A percentile compares a stretch with the other conserved stretches of the same genome.
Evolutionary conservation across 768 basidiomycete species (phyloP).

Genomic region (Termitomyces sp.): DNA sequence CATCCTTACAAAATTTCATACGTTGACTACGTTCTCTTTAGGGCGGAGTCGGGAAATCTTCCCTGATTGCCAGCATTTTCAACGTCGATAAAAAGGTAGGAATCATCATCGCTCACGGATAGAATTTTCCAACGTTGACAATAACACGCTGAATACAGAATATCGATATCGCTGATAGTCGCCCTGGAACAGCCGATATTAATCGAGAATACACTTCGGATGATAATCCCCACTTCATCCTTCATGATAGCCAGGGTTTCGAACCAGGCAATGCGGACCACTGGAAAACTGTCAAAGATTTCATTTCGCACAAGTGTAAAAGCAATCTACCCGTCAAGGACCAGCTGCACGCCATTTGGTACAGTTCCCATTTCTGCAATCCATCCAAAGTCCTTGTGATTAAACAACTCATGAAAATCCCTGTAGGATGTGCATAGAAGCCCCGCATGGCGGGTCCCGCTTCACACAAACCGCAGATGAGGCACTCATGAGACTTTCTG

Average conservation of each 20-base stretch:
- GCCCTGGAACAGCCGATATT: neutral
- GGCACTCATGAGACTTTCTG: neutral
- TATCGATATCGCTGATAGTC: neutral
- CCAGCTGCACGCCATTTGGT: constrained; percentile 1
- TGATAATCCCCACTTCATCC: neutral
- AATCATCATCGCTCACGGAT: no score
- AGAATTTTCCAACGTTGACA: neutral
- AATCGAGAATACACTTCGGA: neutral
- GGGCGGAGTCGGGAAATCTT: neutral
- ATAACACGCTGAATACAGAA: neutral
- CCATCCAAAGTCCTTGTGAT: neutral
- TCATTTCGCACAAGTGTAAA: neutral
- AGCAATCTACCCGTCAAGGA: neutral
- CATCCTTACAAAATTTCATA: no score
- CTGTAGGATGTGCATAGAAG: neutral
- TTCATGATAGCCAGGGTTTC: constrained; percentile 1
- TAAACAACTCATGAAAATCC: neutral
- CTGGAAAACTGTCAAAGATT: neutral
- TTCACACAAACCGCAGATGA: neutral
- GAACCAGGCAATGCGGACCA: neutral
- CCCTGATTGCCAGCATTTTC: constrained; percentile 1
- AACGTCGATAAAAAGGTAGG: neutral
- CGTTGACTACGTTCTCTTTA: neutral
- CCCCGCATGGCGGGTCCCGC: neutral
- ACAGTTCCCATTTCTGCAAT: neutral